Evolutionary conservation across 495 filamentous ascomycete species (phyloP).

Genomic region (Pseudoneurospora amorphoporcata): DNA sequence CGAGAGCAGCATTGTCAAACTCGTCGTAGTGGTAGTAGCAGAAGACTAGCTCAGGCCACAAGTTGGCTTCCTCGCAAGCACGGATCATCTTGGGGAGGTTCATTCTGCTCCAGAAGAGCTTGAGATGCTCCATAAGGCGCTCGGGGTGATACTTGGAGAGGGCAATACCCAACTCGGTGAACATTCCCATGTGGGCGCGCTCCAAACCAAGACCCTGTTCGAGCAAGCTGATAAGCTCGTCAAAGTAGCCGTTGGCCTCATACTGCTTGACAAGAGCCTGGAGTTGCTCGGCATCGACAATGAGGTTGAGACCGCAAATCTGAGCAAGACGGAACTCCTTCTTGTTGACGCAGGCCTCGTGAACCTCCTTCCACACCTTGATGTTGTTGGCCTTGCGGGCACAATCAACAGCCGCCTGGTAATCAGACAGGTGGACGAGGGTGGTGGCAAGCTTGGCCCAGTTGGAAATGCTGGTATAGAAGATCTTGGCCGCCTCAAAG

Average conservation of each 20-base stretch:
- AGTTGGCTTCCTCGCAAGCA: slow-evolving; percentile 86
- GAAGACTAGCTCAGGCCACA: slow-evolving; percentile 98
- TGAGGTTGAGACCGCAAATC: slow-evolving; percentile 97
- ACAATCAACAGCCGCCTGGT: slow-evolving; percentile 96
- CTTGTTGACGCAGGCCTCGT: slow-evolving; percentile 92
- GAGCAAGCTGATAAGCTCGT: slow-evolving; percentile 88
- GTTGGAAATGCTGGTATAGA: slow-evolving; percentile 97
- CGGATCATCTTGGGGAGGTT: slow-evolving; percentile 98
- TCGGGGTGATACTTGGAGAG: slow-evolving; percentile 96
- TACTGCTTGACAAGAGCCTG: slow-evolving; percentile 92
- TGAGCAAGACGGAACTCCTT: slow-evolving; percentile 99
- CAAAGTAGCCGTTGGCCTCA: slow-evolving; percentile 94
- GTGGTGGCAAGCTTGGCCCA: slow-evolving; percentile 99
- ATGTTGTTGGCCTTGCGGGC: slow-evolving; percentile 98
- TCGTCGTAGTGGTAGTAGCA: slow-evolving; percentile 99
- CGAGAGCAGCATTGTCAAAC: slow-evolving; percentile 95
- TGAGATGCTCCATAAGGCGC: slow-evolving; percentile 95
- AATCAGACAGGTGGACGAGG: slow-evolving; percentile 88
- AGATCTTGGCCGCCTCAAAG: slow-evolving; percentile 96
- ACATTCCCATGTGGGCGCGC: slow-evolving; percentile 77
- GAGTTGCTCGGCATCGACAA: slow-evolving; percentile 95
- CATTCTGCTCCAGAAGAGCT: slow-evolving; percentile 97
- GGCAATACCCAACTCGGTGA: slow-evolving; percentile 90
- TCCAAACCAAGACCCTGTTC: slow-evolving; percentile 94
- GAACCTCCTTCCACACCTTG: slow-evolving; percentile 99